These are phyloP conservation scores for Hypoxylon sp. DNA, from an alignment of 2,329 filamentous ascomycete genomes.

Conservation along the genomic window DNA sequence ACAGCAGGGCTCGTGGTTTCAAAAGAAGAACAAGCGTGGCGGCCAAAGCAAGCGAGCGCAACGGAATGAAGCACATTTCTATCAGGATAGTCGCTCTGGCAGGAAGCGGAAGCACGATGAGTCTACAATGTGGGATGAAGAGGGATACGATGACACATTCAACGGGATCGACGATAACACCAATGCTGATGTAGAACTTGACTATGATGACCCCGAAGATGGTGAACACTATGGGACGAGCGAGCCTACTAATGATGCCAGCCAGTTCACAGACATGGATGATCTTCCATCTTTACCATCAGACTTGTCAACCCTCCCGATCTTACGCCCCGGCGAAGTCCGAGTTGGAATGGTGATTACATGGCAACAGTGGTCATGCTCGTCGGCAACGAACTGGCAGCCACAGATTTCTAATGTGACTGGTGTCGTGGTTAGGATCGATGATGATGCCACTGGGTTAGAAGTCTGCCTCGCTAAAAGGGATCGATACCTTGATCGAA, in stretches of 20 bases:
- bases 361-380: slow-evolving; percentile 76
- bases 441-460: slow-evolving; percentile 66
- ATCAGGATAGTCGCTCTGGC: slow-evolving; percentile 53
- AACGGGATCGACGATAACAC: slow-evolving; percentile 51
- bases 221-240: slow-evolving; percentile 51
- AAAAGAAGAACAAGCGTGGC: slow-evolving; percentile 59
- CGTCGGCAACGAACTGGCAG: slow-evolving; percentile 74
- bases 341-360: slow-evolving; percentile 75
- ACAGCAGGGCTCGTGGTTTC: slow-evolving; percentile 66
- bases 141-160: slow-evolving; percentile 56
- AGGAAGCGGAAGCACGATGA: slow-evolving; percentile 68
- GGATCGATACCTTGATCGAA: slow-evolving; percentile 71
- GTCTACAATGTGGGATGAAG: slow-evolving; percentile 54
- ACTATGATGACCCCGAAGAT: slow-evolving; percentile 59
- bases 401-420: slow-evolving; percentile 76
- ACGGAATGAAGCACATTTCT: slow-evolving; percentile 59
- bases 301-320: slow-evolving; percentile 68
- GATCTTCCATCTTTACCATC: slow-evolving; percentile 75
- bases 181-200: slow-evolving; percentile 56
- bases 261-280: slow-evolving; percentile 65
- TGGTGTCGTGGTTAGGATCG: slow-evolving; percentile 72
- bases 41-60: slow-evolving; percentile 66
- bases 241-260: slow-evolving; percentile 52
- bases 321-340: slow-evolving; percentile 64
- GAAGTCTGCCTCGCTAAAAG: slow-evolving; percentile 77